phyloP scores from a whole-genome alignment of 1,139 yeast species.

The Yamadazyma taylorii region DNA sequence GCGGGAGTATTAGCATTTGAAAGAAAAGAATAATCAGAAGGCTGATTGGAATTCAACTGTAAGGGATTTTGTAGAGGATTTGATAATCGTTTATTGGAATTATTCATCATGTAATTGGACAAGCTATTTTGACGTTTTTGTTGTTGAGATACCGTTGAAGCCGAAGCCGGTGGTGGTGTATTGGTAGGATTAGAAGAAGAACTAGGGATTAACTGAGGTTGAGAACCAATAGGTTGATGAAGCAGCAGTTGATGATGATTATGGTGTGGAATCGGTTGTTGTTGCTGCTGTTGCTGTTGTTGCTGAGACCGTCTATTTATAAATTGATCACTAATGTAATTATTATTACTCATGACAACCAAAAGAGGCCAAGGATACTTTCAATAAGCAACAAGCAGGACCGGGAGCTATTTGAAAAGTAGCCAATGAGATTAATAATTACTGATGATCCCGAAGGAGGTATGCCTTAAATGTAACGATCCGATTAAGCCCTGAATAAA shows the following conservation, averaged over 20 bases:
- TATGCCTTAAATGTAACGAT: no score
- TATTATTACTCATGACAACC: conserved; percentile 3
- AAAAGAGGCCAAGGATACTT: no score
- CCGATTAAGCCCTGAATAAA: no score
- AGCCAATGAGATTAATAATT: no score
- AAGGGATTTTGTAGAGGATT: conserved; percentile 2
- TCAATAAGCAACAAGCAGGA: no score
- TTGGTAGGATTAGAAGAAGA: no score
- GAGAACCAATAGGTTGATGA: no score
- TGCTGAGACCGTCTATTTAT: background rate
- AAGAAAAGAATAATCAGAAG: background rate
- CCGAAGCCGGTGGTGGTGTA: no score
- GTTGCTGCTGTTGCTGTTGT: background rate
- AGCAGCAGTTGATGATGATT: no score
- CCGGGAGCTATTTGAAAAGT: no score
- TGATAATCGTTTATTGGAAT: conserved; percentile 37
- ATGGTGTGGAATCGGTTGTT: no score
- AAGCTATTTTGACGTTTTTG: conserved; percentile 45
- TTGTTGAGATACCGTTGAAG: conserved; percentile 13
- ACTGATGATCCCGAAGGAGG: no score
- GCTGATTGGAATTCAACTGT: background rate
- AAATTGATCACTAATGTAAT: background rate
- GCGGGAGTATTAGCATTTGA: background rate
- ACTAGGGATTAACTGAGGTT: background rate
- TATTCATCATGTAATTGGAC: conserved; percentile 34